Conservation (phyloP, 805 yeast genomes). For the Kuraishia hungarica region DNA sequence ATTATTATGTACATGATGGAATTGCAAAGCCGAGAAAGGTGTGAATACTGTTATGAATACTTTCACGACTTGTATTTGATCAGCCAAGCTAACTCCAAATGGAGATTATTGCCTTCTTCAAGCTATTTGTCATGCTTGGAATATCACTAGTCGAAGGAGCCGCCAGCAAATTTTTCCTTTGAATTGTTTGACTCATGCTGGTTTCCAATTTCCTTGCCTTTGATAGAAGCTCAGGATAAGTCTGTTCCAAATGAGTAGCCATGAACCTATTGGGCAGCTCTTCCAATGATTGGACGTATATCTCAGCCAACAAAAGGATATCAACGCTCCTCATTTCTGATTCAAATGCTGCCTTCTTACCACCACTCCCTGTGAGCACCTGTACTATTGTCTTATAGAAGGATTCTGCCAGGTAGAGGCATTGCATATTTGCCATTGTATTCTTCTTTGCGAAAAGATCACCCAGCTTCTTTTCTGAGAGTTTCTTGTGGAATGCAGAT, state of each 20-base stretch:
- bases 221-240: conserved; percentile 21
- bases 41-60: conserved; percentile 18
- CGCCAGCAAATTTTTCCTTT: neutral
- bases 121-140: conserved; percentile 4
- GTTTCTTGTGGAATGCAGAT: conserved; percentile 17
- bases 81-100: no score
- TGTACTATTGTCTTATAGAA: neutral
- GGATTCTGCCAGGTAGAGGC: conserved; percentile 11
- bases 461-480: conserved; percentile 14
- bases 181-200: conserved; percentile 1
- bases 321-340: conserved; percentile 21
- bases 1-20: conserved; percentile 60
- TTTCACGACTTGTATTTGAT: no score
- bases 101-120: conserved; percentile 1
- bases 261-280: conserved; percentile 35
- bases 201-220: neutral
- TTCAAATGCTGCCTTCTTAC: conserved; percentile 9
- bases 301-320: conserved; percentile 29
- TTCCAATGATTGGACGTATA: conserved; percentile 21
- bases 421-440: conserved; percentile 20
- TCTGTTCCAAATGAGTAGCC: conserved; percentile 20
- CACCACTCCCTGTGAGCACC: neutral
- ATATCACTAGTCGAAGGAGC: conserved; percentile 1
- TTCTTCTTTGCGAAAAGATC: conserved; percentile 17
- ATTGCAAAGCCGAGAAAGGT: conserved; percentile 54